Evolutionary conservation across 2,329 filamentous ascomycete genomes (phyloP).

Genomic region (Achaetomium macrosporum): DNA sequence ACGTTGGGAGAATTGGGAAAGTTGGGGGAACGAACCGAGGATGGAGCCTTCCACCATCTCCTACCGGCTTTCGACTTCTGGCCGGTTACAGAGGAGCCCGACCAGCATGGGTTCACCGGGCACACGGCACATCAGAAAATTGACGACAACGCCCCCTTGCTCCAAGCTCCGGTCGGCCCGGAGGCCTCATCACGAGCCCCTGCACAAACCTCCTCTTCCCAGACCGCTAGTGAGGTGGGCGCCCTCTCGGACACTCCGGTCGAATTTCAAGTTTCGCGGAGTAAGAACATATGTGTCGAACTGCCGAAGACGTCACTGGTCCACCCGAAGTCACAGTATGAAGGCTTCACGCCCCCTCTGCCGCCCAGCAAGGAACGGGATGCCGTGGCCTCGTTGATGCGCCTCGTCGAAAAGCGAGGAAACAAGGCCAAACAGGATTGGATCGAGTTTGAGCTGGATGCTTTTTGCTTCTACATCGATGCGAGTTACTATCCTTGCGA

Average conservation of each 20-base stretch:
- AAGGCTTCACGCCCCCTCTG: constrained; percentile 25
- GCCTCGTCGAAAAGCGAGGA: constrained; percentile 15
- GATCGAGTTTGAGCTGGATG: constrained; percentile 47
- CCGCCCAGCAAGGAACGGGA: constrained; percentile 26
- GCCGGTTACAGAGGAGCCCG: neutral
- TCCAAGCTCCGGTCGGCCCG: neutral
- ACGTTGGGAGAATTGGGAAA: neutral
- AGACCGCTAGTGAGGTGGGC: neutral
- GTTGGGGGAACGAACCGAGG: neutral
- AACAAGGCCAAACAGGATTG: constrained; percentile 27
- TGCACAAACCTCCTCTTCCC: no score
- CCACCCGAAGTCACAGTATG: constrained; percentile 27
- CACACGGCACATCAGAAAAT: neutral
- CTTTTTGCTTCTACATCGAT: constrained; percentile 54
- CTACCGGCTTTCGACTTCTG: neutral
- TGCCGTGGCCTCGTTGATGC: constrained; percentile 30
- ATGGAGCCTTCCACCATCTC: neutral
- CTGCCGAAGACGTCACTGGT: constrained; percentile 27
- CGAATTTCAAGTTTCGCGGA: neutral
- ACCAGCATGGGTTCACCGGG: neutral
- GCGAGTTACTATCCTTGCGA: constrained; percentile 36
- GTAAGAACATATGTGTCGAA: constrained; percentile 18
- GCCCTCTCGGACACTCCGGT: neutral
- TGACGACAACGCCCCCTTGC: neutral
- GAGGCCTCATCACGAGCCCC: neutral